phyloP scores from a whole-genome alignment of 352 stramenopile genomes.

The Phytophthora cactorum region DNA sequence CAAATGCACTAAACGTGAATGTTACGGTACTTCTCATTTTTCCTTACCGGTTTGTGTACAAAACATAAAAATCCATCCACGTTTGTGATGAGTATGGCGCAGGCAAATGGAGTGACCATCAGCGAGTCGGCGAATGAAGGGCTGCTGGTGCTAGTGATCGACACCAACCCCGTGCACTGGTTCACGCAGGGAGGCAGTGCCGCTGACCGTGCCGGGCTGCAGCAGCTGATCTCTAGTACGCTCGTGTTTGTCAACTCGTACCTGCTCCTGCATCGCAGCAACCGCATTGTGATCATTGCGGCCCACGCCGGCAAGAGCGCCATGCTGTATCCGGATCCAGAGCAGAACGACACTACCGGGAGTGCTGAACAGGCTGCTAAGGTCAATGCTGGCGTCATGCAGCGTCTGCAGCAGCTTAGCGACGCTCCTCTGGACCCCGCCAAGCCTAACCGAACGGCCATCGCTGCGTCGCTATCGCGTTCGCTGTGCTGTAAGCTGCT shows the following conservation, averaged over 20 bases:
- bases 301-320: constrained; percentile 72
- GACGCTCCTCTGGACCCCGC: constrained; percentile 49
- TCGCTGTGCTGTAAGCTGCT: constrained; percentile 77
- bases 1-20: constrained; percentile 11
- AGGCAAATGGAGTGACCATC: constrained; percentile 17
- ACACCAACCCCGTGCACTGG: constrained; percentile 83
- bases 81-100: constrained; percentile 11
- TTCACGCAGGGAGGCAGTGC: constrained; percentile 46
- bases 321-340: constrained; percentile 81
- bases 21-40: constrained; percentile 11
- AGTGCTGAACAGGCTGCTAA: constrained; percentile 74
- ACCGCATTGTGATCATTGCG: constrained; percentile 85
- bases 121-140: constrained; percentile 46
- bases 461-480: constrained; percentile 80
- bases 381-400: constrained; percentile 77
- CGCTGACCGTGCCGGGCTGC: constrained; percentile 38
- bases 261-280: constrained; percentile 85
- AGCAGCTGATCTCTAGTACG: constrained; percentile 77
- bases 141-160: constrained; percentile 79
- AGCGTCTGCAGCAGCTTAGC: constrained; percentile 67
- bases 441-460: constrained; percentile 70
- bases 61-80: background rate
- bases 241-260: constrained; percentile 91
- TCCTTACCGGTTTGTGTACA: background rate
- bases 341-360: constrained; percentile 68